Base-by-base conservation (phyloP, 148 eudicot genomes). In the Rhododendron mucronatum region DNA sequence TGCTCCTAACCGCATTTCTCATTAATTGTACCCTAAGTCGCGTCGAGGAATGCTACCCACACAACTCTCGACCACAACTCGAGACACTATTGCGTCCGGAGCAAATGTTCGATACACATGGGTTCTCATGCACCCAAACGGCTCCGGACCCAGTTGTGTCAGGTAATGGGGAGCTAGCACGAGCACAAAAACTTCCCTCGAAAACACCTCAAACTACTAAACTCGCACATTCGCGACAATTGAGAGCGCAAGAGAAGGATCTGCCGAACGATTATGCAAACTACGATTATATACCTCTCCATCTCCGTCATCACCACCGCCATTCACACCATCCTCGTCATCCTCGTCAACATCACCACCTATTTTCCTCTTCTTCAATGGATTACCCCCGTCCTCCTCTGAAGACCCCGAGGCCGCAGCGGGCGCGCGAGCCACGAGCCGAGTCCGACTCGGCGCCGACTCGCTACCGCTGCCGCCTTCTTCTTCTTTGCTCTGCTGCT, bases 301-400 rank as follows among this genome's bases (percentile, higher is more conserved):
- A 28, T 81, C 85, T 69, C 75, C 75, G 13, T 84, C 91, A 12
- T 83, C 88, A 26, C 78, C 86, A 84, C 53, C 69, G 13, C 69
- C 87, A 86, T 61, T 85, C 57, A 65, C 83, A 35, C 83, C 61
- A 18, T 55, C 61, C 61, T 14, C 67, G 44, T 86, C 91, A 69
- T 81, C 82, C 23, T 80, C 84, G 18, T 78, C 81, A 63, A 81
- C 89, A 9, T 67, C 90, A 0, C 41, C 92, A 0, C 81, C 86
- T n/a, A 92, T 84, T 92, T 85, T 92, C 85, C 95, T 86, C 87
- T 90, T 94, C 91, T 92, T 93, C 78, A 82, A 82, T 35, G 82
- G 90, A 82, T 88, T 90, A 33, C 63, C 85, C 4, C 86, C 91
- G 2, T 63, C 86, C 65, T 82, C 90, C 71, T 90, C 88, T 10